Evolutionary conservation across 1,139 yeast species (phyloP).

Genomic region (Kodamaea fungicola): DNA sequence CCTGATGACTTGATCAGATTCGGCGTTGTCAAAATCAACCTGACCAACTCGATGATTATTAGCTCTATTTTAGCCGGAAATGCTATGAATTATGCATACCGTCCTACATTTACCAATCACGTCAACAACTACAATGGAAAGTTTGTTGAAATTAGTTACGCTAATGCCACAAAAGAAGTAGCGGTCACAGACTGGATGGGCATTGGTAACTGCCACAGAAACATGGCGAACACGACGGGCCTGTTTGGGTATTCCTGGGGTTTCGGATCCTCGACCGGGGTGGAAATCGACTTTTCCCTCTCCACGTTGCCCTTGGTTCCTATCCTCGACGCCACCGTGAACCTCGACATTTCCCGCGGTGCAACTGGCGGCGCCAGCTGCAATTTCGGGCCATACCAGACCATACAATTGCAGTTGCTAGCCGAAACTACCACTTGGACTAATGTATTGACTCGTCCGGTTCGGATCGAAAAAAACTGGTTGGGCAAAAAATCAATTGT

Average conservation of each 20-base stretch:
- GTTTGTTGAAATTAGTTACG: conserved; percentile 9
- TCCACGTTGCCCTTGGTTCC: conserved; percentile 15
- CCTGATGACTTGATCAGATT: conserved; percentile 7
- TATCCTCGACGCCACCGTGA: conserved; percentile 10
- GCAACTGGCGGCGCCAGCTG: conserved; percentile 22
- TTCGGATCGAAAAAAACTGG: conserved; percentile 10
- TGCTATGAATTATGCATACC: conserved; percentile 1
- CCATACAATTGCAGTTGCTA: conserved; percentile 22
- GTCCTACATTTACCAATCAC: neutral
- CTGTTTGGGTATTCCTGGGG: conserved; percentile 24
- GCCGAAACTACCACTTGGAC: conserved; percentile 13
- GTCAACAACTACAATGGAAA: neutral
- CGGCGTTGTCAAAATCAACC: conserved; percentile 7
- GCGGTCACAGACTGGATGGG: conserved; percentile 9
- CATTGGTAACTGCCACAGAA: conserved; percentile 10
- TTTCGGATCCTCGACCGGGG: conserved; percentile 14
- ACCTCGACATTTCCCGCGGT: conserved; percentile 8
- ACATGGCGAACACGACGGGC: conserved; percentile 13
- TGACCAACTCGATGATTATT: conserved; percentile 10
- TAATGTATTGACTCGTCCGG: conserved; percentile 15
- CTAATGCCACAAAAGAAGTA: conserved; percentile 5
- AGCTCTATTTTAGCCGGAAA: conserved; percentile 6
- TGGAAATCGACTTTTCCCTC: conserved; percentile 13
- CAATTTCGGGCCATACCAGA: conserved; percentile 16
- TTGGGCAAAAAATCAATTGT: conserved; percentile 5